phyloP scores from a whole-genome alignment of 139 green algal species.

The Chlorella ohadii region DNA sequence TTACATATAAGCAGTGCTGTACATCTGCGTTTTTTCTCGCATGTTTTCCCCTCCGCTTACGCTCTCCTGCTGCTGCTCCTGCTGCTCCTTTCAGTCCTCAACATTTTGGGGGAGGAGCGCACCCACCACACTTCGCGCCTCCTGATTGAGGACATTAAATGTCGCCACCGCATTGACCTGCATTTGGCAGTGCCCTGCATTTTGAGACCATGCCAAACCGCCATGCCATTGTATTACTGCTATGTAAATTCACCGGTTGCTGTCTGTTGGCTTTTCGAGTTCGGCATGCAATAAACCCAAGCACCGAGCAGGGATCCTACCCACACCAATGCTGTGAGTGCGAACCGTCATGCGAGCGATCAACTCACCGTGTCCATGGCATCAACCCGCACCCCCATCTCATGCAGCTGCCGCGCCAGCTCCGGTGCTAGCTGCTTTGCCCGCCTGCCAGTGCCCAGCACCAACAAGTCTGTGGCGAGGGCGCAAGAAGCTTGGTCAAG shows the following conservation, averaged over 20 bases:
- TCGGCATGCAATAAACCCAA: no score
- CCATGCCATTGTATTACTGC: no score
- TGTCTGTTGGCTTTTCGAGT: not conserved
- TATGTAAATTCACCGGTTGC: not conserved
- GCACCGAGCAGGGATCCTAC: not conserved
- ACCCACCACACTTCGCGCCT: no score
- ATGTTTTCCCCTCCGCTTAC: no score
- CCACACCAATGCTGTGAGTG: no score
- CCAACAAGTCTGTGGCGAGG: slow-evolving; percentile 35
- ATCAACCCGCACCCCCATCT: slow-evolving; percentile 61
- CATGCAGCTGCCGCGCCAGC: slow-evolving; percentile 36
- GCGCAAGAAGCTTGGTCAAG: no score
- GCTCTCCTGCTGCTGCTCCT: no score
- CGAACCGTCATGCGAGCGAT: not conserved
- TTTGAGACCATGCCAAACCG: not conserved
- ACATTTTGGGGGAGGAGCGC: not conserved
- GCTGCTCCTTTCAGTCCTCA: no score
- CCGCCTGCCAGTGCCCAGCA: slow-evolving; percentile 24
- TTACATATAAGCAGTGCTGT: no score
- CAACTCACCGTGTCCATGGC: slow-evolving; percentile 62
- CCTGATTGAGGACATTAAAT: slow-evolving; percentile 68
- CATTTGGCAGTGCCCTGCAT: not conserved
- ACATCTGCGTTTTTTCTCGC: no score
- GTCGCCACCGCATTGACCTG: slow-evolving; percentile 74
- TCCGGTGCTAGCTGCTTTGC: slow-evolving; percentile 19